phyloP scores from a whole-genome alignment of 306 rosid genomes.

The Cucurbita maxima region DNA sequence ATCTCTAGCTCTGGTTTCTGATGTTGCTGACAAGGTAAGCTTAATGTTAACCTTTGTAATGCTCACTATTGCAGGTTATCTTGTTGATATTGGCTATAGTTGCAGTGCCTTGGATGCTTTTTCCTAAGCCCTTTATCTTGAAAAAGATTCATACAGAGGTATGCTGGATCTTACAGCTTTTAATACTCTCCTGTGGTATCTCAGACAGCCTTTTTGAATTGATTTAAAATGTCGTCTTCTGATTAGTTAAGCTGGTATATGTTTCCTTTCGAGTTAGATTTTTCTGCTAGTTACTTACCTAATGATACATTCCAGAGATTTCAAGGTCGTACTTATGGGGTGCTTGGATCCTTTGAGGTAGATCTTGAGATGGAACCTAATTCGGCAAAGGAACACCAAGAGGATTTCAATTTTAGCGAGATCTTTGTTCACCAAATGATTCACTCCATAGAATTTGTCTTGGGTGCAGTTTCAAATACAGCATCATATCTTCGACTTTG shows the following conservation, averaged over 20 bases:
- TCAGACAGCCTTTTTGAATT: background rate
- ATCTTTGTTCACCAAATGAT: slow-evolving; percentile 99
- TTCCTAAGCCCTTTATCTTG: slow-evolving; percentile 93
- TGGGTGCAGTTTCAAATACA: slow-evolving; percentile 97
- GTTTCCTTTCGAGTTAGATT: background rate
- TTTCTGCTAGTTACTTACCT: slow-evolving; percentile 2
- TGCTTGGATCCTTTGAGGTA: slow-evolving; percentile 73
- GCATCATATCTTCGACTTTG: slow-evolving; percentile 99
- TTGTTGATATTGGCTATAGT: slow-evolving; percentile 77
- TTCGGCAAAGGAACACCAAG: slow-evolving; percentile 74
- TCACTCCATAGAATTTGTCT: slow-evolving; percentile 89
- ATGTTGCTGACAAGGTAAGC: slow-evolving; percentile 5
- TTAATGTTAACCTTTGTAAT: background rate
- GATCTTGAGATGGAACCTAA: slow-evolving; percentile 82
- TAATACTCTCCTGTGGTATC: background rate
- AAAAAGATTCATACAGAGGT: slow-evolving; percentile 85
- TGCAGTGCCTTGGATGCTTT: slow-evolving; percentile 99
- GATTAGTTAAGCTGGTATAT: background rate
- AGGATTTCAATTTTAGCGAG: slow-evolving; percentile 89
- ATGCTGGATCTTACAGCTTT: slow-evolving; percentile 13
- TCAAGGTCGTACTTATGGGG: slow-evolving; percentile 84
- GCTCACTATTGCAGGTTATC: slow-evolving; percentile 56
- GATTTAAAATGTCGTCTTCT: background rate
- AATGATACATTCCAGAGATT: slow-evolving; percentile 53
- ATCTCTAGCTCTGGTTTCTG: slow-evolving; percentile 7